Percentiles rank a stretch among this genome's conserved stretches.
These are phyloP conservation scores for Actinomortierella wolfii DNA, from an alignment of 371 early-diverging fungal species.

Conservation along the genomic window DNA sequence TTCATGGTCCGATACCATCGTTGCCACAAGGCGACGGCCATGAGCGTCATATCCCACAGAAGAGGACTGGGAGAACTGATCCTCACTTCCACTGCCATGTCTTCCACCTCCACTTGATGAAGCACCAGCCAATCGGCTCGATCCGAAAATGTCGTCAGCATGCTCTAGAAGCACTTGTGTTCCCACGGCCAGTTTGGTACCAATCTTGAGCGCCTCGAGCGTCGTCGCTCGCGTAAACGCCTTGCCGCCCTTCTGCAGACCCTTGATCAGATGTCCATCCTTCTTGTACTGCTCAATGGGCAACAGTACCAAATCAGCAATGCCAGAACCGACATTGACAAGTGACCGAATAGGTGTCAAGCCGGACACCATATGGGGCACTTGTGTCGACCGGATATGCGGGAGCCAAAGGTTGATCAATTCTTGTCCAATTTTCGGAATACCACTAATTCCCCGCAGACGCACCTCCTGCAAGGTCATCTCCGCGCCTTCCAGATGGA, in stretches of 20 bases:
- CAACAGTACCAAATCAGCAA: slow-evolving; percentile 90
- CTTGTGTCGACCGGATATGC: slow-evolving; percentile 87
- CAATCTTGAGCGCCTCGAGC: slow-evolving; percentile 87
- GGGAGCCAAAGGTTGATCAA: slow-evolving; percentile 86
- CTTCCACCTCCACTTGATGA: slow-evolving; percentile 5
- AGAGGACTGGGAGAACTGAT: too few relatives aligned
- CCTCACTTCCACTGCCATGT: slow-evolving; percentile 9
- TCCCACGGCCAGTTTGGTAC: slow-evolving; percentile 87
- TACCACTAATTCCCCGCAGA: slow-evolving; percentile 68
- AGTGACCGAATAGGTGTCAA: slow-evolving; percentile 88
- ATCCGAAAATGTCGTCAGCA: slow-evolving; percentile 80
- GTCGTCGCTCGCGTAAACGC: slow-evolving; percentile 91
- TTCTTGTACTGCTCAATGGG: slow-evolving; percentile 93
- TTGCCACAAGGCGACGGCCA: slow-evolving; percentile 18
- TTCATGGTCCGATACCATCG: slow-evolving; percentile 42
- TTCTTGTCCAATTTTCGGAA: slow-evolving; percentile 50
- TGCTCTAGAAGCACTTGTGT: slow-evolving; percentile 90
- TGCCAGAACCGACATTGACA: slow-evolving; percentile 87
- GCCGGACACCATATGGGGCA: slow-evolving; percentile 89
- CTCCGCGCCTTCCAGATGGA: slow-evolving; percentile 90
- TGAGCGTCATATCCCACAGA: slow-evolving; percentile 4
- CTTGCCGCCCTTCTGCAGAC: slow-evolving; percentile 82
- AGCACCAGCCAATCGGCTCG: slow-evolving; percentile 7
- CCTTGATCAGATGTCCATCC: slow-evolving; percentile 90
- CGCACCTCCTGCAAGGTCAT: slow-evolving; percentile 78